Percentiles rank a stretch among this genome's conserved stretches.
These are phyloP conservation scores for Fusarium dimerum DNA, from an alignment of 2,329 filamentous ascomycete genomes.

Conservation along the genomic window DNA sequence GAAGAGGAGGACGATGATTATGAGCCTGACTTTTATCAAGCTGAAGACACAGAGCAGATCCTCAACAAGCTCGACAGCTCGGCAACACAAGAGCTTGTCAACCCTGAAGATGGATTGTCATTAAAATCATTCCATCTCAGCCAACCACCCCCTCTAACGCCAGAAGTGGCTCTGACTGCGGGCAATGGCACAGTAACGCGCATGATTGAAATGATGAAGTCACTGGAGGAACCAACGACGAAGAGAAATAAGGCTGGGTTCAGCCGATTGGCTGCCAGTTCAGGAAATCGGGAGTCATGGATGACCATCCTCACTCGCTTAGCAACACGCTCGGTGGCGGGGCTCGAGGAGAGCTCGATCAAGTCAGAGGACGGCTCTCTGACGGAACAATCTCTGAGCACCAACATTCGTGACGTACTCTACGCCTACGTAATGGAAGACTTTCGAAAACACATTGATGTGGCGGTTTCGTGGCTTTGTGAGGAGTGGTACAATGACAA, in stretches of 20 bases:
- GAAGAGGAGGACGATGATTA: slow-evolving; percentile 86
- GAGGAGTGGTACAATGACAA: slow-evolving; percentile 98
- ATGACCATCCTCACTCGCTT: slow-evolving; percentile 83
- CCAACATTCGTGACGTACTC: slow-evolving; percentile 76
- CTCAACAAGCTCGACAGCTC: slow-evolving; percentile 74
- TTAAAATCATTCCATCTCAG: slow-evolving; percentile 80
- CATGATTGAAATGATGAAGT: slow-evolving; percentile 76
- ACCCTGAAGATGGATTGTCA: slow-evolving; percentile 49
- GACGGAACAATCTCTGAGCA: slow-evolving; percentile 53
- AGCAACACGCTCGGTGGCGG: slow-evolving; percentile 75
- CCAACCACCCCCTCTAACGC: slow-evolving; percentile 70
- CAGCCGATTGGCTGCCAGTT: slow-evolving; percentile 79
- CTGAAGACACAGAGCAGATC: slow-evolving; percentile 77
- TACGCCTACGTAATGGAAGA: slow-evolving; percentile 89
- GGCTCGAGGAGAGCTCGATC: slow-evolving; percentile 61
- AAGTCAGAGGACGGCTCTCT: slow-evolving; percentile 56
- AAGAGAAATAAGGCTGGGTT: slow-evolving; percentile 72
- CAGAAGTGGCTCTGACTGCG: slow-evolving; percentile 70
- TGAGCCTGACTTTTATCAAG: slow-evolving; percentile 80
- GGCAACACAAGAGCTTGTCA: slow-evolving; percentile 48
- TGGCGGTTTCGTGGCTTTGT: slow-evolving; percentile 90
- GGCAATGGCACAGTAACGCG: slow-evolving; percentile 74
- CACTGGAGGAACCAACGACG: slow-evolving; percentile 65
- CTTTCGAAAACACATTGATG: slow-evolving; percentile 84
- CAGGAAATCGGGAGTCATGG: slow-evolving; percentile 87